phyloP scores from a whole-genome alignment of 345 rosid genomes.

The Alliaria petiolata region DNA sequence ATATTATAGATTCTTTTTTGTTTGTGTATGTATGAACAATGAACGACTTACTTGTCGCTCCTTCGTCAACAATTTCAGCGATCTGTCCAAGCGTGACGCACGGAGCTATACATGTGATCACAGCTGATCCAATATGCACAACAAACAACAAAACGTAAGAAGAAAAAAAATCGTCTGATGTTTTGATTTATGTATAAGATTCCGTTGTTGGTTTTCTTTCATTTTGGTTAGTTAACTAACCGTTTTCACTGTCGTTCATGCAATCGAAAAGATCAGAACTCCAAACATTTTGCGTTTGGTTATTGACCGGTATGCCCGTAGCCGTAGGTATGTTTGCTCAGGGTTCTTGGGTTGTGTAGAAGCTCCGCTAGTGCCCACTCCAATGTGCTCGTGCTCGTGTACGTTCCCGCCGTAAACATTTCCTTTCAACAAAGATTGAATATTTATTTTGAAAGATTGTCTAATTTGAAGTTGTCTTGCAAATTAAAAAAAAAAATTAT shows the following conservation, averaged over 20 bases:
- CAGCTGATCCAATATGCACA: constrained; percentile 28
- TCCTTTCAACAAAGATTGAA: too few relatives aligned
- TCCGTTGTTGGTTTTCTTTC: background rate
- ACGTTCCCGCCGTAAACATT: too few relatives aligned
- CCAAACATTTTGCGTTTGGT: constrained; percentile 37
- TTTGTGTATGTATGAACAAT: background rate
- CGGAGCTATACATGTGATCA: constrained; percentile 46
- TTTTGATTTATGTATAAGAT: background rate
- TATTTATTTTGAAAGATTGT: too few relatives aligned
- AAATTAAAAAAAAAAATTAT: too few relatives aligned
- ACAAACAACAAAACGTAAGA: background rate
- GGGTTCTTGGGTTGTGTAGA: too few relatives aligned
- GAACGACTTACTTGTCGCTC: constrained; percentile 23
- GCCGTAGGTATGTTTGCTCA: constrained; percentile 9
- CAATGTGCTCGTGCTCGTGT: too few relatives aligned
- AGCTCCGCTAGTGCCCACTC: too few relatives aligned
- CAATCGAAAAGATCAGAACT: constrained; percentile 55
- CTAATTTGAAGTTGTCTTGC: too few relatives aligned
- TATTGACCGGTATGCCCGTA: constrained; percentile 5
- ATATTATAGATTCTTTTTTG: background rate
- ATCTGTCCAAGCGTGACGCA: constrained; percentile 56
- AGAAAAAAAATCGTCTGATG: background rate
- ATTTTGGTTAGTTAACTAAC: constrained; percentile 39
- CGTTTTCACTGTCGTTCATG: constrained; percentile 62
- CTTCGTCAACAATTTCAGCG: constrained; percentile 41